Base-by-base conservation (phyloP, 2,329 filamentous ascomycete species). In the Diaporthe citri region DNA sequence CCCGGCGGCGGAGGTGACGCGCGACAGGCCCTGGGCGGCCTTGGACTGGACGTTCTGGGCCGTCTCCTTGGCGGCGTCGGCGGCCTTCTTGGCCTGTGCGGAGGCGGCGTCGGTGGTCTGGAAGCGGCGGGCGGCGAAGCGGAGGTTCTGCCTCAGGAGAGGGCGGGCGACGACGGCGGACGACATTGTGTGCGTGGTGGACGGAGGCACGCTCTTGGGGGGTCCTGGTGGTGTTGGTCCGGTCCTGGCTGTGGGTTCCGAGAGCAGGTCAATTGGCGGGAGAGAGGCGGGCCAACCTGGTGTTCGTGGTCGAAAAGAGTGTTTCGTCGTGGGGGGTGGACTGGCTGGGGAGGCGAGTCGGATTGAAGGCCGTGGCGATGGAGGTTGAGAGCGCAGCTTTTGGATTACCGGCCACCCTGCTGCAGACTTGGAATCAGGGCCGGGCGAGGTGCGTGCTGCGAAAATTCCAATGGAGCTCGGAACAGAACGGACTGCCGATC, bases 21-120 rank as follows among this genome's bases (percentile, higher is more conserved):
- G 92, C 80, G 94, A 95, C 73, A 98, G 91, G 78, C 95, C 95
- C 86, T 97, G 90, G 78, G 92, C 90, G 75, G 95, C 95, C 89
- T 95, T 95, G 80, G 88, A 82, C 66, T 86, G 81, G 80, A 86
- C 85, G 77, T 89, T 85, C 78, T 86, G 83, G 59, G 86, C 86
- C 41, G 85, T 81, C 57, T 85, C 79, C 25, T 83, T 80, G 66
- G 85, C 85, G 81, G 89, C 84, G 64, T 84, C 80, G 51, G 85
- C 83, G 74, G 84, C 80, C 56, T 86, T 83, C 80, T 85, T 84
- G 71, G 84, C 81, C 62, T 83, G 77, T 75, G 84, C 83, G 75
- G 82, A 78, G 25, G 81, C 79, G 77, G 85, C 84, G 81, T 86
- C 87, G 77, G 88, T 80, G 79, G 90, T 92, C 86, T 93, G 88